phyloP scores from a whole-genome alignment of 179 eudicot species.

The Spinacia oleracea region DNA sequence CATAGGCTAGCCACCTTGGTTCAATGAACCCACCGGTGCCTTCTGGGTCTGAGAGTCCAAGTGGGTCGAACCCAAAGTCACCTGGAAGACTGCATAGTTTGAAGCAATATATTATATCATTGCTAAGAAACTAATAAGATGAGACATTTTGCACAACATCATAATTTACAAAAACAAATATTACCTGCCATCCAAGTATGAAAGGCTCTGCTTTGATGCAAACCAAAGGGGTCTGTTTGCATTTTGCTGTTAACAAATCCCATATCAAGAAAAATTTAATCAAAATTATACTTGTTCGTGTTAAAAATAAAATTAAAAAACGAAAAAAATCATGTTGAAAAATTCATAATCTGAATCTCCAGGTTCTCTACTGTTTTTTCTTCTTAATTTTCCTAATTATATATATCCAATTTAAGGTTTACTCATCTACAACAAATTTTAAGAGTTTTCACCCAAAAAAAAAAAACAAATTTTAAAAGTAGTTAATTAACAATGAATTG shows the following conservation, averaged over 20 bases:
- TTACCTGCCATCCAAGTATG: conserved; percentile 98
- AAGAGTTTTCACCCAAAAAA: too few species aligned
- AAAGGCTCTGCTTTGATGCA: conserved; percentile 92
- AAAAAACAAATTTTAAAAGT: too few species aligned
- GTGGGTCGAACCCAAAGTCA: conserved; percentile 93
- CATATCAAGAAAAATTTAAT: not conserved
- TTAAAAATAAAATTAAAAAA: too few species aligned
- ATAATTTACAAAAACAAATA: not conserved
- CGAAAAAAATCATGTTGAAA: too few species aligned
- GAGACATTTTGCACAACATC: not conserved
- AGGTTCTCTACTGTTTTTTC: too few species aligned
- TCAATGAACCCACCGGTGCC: conserved; percentile 99
- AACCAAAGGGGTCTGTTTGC: conserved; percentile 93
- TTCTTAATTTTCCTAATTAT: too few species aligned
- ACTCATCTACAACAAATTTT: too few species aligned
- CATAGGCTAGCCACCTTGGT: conserved; percentile 95
- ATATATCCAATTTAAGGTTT: too few species aligned
- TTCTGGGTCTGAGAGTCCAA: conserved; percentile 96
- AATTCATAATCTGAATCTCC: too few species aligned
- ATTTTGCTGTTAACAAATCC: conserved; percentile 60
- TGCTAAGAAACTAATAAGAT: not conserved
- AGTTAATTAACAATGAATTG: too few species aligned
- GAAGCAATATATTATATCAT: not conserved
- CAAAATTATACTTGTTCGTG: not conserved
- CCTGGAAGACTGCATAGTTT: conserved; percentile 75